Evolutionary conservation across 2,329 filamentous ascomycete genomes (phyloP).

Genomic region (Xylariales sp.): DNA sequence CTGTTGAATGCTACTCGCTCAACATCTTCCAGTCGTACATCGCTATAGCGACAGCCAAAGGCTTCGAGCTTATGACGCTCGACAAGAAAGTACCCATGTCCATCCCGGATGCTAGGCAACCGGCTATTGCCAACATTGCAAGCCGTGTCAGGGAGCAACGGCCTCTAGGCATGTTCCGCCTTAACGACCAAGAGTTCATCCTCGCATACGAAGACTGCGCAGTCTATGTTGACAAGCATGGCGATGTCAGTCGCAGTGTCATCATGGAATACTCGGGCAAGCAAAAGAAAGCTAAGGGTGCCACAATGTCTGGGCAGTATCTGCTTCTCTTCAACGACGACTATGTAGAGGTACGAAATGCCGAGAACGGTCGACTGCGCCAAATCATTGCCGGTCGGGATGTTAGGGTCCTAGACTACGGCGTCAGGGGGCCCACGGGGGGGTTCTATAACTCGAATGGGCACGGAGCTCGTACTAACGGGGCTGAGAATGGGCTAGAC

Average conservation of each 20-base stretch:
- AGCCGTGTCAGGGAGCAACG: constrained; percentile 83
- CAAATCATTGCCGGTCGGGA: constrained; percentile 95
- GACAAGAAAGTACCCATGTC: constrained; percentile 98
- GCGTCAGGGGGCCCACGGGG: constrained; percentile 71
- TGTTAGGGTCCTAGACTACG: constrained; percentile 90
- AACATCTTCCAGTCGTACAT: constrained; percentile 97
- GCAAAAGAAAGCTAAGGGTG: constrained; percentile 78
- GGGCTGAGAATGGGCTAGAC: constrained; percentile 55
- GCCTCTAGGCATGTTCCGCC: constrained; percentile 94
- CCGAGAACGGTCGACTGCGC: constrained; percentile 90
- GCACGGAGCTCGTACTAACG: constrained; percentile 49
- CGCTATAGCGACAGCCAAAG: constrained; percentile 88
- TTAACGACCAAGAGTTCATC: constrained; percentile 92
- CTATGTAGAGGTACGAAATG: constrained; percentile 96
- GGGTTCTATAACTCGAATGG: constrained; percentile 51
- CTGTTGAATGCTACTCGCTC: constrained; percentile 91
- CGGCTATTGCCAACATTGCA: constrained; percentile 86
- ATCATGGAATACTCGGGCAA: constrained; percentile 99
- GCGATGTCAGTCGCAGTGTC: constrained; percentile 90
- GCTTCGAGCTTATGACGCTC: constrained; percentile 94
- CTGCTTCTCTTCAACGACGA: constrained; percentile 94
- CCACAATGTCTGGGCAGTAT: constrained; percentile 91
- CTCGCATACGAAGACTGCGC: constrained; percentile 96
- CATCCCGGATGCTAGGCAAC: constrained; percentile 85
- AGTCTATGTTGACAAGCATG: constrained; percentile 98